phyloP scores from a whole-genome alignment of 176 grass and related monocot species.

The Carex pumila region DNA sequence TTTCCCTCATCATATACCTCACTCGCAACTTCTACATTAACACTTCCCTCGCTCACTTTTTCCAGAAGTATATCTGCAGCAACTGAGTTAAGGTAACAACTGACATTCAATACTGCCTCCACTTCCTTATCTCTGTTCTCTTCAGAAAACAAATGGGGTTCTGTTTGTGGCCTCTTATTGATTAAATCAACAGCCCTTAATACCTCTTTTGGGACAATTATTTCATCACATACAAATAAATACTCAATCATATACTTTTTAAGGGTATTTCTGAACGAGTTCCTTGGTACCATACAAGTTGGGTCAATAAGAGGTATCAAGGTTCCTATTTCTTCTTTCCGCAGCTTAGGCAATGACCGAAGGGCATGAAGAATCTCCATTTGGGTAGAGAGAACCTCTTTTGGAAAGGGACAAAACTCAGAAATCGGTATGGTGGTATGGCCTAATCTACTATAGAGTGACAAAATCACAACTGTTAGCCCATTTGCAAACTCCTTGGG shows the following conservation, averaged over 20 bases:
- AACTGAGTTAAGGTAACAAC: slow-evolving; percentile 29
- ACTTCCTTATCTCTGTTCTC: slow-evolving; percentile 27
- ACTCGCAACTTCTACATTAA: background rate
- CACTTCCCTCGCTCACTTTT: background rate
- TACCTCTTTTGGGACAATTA: slow-evolving; percentile 11
- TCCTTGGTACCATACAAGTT: slow-evolving; percentile 7
- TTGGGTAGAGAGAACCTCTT: slow-evolving; percentile 18
- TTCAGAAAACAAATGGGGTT: slow-evolving; percentile 13
- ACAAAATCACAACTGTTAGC: slow-evolving; percentile 30
- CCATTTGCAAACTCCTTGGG: slow-evolving; percentile 24
- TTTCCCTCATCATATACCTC: background rate
- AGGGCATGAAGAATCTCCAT: slow-evolving; percentile 31
- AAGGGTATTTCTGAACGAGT: slow-evolving; percentile 20
- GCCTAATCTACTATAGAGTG: slow-evolving; percentile 23
- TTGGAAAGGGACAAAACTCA: slow-evolving; percentile 28
- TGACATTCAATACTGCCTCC: slow-evolving; percentile 32
- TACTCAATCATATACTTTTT: slow-evolving; percentile 33
- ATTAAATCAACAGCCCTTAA: slow-evolving; percentile 27
- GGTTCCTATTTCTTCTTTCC: slow-evolving; percentile 15
- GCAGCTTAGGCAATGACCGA: slow-evolving; percentile 12
- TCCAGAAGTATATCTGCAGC: slow-evolving; percentile 2
- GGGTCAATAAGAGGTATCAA: slow-evolving; percentile 27
- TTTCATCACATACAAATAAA: slow-evolving; percentile 37
- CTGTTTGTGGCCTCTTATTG: background rate
- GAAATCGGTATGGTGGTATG: slow-evolving; percentile 7